These are phyloP conservation scores for Setaria viridis DNA, from an alignment of 202 grass and related monocot species.

Conservation along the genomic window DNA sequence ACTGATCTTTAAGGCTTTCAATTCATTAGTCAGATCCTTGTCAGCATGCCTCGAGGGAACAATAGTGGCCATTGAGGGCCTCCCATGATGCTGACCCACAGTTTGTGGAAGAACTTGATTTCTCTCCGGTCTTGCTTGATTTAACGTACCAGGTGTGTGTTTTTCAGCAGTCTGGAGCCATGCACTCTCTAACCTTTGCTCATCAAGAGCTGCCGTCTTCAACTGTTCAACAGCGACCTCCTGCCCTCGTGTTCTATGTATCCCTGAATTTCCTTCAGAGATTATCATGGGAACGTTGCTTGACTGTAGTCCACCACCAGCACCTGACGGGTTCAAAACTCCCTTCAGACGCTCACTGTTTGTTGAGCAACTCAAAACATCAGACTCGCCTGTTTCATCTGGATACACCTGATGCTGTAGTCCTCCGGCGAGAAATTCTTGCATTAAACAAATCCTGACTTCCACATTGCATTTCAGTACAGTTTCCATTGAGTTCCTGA, in stretches of 20 bases:
- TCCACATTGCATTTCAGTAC: constrained; percentile 78
- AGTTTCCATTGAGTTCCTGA: constrained; percentile 91
- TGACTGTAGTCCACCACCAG: constrained; percentile 35
- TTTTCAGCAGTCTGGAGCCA: constrained; percentile 85
- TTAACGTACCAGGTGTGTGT: constrained; percentile 45
- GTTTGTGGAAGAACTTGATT: constrained; percentile 85
- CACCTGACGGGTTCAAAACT: constrained; percentile 48
- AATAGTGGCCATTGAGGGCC: constrained; percentile 36
- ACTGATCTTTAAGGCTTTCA: constrained; percentile 83
- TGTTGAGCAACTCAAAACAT: constrained; percentile 58
- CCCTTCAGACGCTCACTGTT: constrained; percentile 49
- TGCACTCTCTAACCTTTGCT: constrained; percentile 89
- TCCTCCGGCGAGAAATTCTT: constrained; percentile 52
- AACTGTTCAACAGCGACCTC: constrained; percentile 39
- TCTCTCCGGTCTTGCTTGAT: constrained; percentile 66
- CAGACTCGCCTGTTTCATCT: constrained; percentile 56
- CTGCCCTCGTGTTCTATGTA: constrained; percentile 42
- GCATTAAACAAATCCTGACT: constrained; percentile 65
- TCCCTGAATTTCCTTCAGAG: constrained; percentile 44
- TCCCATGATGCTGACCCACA: constrained; percentile 49
- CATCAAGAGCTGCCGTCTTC: constrained; percentile 46
- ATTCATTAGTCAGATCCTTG: constrained; percentile 70
- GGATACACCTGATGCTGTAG: constrained; percentile 29
- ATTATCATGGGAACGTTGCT: constrained; percentile 24
- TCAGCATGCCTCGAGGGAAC: constrained; percentile 54